Percentiles rank a stretch among this genome's conserved stretches.
Evolutionary conservation across 805 yeast species (phyloP).

Genomic region (Monosporozyma servazzii): DNA sequence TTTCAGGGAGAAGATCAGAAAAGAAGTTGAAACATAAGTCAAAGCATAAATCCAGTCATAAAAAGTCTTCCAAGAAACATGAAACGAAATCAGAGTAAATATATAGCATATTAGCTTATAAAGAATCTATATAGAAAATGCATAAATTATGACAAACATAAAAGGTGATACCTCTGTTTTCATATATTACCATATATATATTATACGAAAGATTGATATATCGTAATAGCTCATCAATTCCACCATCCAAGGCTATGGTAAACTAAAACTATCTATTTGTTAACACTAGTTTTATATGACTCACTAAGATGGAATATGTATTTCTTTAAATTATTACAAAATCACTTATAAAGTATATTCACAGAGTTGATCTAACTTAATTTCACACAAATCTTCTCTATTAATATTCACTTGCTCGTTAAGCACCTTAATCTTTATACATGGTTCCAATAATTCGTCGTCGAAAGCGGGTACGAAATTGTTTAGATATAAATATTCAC

Average conservation of each 20-base stretch:
- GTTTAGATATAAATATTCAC: conserved; percentile 5
- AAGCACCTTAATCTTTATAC: conserved; percentile 4
- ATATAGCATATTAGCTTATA: neutral
- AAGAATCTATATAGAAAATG: neutral
- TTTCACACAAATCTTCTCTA: conserved; percentile 2
- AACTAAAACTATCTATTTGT: too few relatives aligned
- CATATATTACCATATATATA: too few relatives aligned
- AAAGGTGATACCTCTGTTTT: too few relatives aligned
- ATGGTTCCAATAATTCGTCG: conserved; percentile 2
- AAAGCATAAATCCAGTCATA: conserved; percentile 1
- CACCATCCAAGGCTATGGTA: too few relatives aligned
- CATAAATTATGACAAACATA: neutral
- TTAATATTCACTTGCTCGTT: conserved; percentile 6
- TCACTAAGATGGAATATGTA: too few relatives aligned
- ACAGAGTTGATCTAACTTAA: conserved; percentile 1
- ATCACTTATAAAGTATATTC: neutral
- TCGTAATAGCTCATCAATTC: too few relatives aligned
- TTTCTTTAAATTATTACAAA: neutral
- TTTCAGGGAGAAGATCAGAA: conserved; percentile 35
- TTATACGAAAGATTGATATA: too few relatives aligned
- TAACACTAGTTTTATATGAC: too few relatives aligned
- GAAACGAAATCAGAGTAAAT: neutral
- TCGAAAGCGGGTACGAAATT: neutral
- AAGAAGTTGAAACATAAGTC: conserved; percentile 7
- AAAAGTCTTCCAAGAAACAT: neutral